Evolutionary conservation across 2,329 filamentous ascomycete species (phyloP).

Genomic region (Phoma herbarum): DNA sequence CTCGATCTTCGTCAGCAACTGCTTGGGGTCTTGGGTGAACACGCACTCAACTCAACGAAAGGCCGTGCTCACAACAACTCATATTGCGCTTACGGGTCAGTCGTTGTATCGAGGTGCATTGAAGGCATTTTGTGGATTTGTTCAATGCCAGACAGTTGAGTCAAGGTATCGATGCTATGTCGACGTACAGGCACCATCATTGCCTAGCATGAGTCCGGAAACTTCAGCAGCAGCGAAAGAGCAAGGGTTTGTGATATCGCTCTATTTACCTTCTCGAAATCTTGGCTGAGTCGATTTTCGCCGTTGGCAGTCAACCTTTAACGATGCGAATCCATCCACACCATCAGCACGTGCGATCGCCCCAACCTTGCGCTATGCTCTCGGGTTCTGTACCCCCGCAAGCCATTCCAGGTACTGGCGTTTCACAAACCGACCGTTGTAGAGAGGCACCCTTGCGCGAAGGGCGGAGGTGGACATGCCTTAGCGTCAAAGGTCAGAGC

Average conservation of each 20-base stretch:
- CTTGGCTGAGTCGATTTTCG: neutral
- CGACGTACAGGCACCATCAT: neutral
- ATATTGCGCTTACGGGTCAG: too few species aligned
- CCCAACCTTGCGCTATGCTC: neutral
- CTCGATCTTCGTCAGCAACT: neutral
- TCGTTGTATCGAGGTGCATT: too few species aligned
- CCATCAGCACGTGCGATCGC: neutral
- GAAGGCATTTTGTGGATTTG: too few species aligned
- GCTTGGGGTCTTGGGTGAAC: too few species aligned
- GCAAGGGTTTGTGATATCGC: neutral
- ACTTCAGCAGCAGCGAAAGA: slow-evolving; percentile 1
- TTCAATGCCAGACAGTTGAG: too few species aligned
- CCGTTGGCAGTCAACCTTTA: neutral
- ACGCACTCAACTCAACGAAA: neutral
- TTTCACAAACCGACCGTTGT: neutral
- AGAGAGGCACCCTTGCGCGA: neutral
- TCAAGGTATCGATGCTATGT: neutral
- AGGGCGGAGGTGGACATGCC: slow-evolving; percentile 2
- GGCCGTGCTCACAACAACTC: neutral
- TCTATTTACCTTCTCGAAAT: neutral
- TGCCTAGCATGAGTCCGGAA: neutral
- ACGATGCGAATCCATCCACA: neutral
- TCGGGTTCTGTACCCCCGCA: neutral
- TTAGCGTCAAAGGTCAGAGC: slow-evolving; percentile 29
- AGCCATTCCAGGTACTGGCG: neutral